Evolutionary conservation across 768 basidiomycete genomes (phyloP), one percentile per base, ranked within the genome.

Genomic region (Goffeauzyma gilvescens): DNA sequence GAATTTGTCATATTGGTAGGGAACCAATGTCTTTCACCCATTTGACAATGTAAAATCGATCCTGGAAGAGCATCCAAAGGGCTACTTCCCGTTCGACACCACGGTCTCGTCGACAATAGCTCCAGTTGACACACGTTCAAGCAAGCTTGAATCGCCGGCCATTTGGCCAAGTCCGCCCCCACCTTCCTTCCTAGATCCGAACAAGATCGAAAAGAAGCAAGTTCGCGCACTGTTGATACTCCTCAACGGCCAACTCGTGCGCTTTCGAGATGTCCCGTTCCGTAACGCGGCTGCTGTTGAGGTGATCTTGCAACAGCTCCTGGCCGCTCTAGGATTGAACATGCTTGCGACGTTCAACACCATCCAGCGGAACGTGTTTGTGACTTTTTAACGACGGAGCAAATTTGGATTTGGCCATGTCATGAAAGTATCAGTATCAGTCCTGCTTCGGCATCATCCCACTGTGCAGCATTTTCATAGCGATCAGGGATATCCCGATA

Each of bases 21-120:
- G 79, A 60, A 76, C 75, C 1, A 78, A 79, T 52, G 69, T 70
- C 5, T 93, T 84, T 78, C 71, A 75, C 56, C 76, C 78, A 13
- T 60, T 90, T 4, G 64, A 73, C 30, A 54, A 54, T 15, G 84
- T 81, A 52, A 59, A 59, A 18, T 65, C 71, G 0, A 53, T 75
- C n/a, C 67, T 96, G 7, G 75, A 84, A 25, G 67, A 66, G 50
- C 47, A 58, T 42, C 55, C 55, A 1, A 41, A n/a, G 9, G 62
- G 62, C 0, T 60, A 63, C 41, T 18, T 72, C 69, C 53, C 89
- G 79, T 59, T 74, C 76, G 14, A 62, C 71, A 31, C 76, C 74
- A 40, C 42, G 43, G 39, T 30, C n/a, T 18, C 25, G 0, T 20
- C 22, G 15, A 20, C 36, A 21, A 24, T 12, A 4, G 38, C 25